Conservation (phyloP, 2,329 filamentous ascomycete species). For the Dichotomopilus funicola region DNA sequence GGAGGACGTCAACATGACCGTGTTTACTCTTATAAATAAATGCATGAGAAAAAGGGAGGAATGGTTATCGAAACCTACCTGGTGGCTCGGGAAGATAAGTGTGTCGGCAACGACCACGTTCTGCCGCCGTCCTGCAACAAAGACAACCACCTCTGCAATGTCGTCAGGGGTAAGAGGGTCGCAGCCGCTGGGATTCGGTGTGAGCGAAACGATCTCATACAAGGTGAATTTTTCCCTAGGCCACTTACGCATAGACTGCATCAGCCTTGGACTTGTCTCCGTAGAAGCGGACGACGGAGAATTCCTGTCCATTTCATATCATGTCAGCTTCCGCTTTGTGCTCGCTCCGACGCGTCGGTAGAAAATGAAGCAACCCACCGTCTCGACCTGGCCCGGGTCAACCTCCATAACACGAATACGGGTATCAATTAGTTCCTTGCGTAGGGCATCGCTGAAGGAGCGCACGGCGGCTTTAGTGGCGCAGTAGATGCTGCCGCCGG, state of each 20-base stretch:
- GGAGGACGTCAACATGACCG: slow-evolving; percentile 1
- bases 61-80: slow-evolving; percentile 50
- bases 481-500: slow-evolving; percentile 85
- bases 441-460: slow-evolving; percentile 74
- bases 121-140: slow-evolving; percentile 73
- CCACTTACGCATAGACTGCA: slow-evolving; percentile 72
- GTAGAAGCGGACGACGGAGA: slow-evolving; percentile 80
- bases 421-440: slow-evolving; percentile 75
- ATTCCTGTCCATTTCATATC: slow-evolving; percentile 50
- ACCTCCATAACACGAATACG: slow-evolving; percentile 80
- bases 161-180: slow-evolving; percentile 85
- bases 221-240: not conserved
- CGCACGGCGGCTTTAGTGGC: slow-evolving; percentile 85
- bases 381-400: slow-evolving; percentile 90
- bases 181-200: slow-evolving; percentile 47
- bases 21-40: not conserved
- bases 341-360: not conserved
- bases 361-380: slow-evolving; percentile 40
- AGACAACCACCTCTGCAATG: slow-evolving; percentile 86
- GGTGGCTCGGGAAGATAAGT: slow-evolving; percentile 80
- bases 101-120: slow-evolving; percentile 89
- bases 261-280: slow-evolving; percentile 86
- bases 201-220: not conserved
- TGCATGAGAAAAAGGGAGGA: not conserved
- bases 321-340: not conserved